phyloP scores from a whole-genome alignment of 306 rosid species.

The Albizia julibrissin region DNA sequence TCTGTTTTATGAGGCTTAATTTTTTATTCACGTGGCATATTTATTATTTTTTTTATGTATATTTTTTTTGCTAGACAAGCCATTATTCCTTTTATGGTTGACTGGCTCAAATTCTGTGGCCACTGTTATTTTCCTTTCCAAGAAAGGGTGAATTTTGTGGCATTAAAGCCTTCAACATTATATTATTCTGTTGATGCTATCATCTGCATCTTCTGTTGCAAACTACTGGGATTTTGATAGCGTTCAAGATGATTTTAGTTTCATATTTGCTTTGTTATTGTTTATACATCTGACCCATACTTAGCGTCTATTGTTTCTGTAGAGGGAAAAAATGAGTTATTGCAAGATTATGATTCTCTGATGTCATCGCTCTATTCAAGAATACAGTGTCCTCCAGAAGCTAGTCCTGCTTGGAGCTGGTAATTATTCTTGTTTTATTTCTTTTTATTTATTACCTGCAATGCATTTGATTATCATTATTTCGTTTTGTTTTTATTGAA shows the following conservation, averaged over 20 bases:
- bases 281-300: conserved; percentile 12
- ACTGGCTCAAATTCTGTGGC: background rate
- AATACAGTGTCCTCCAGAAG: conserved; percentile 78
- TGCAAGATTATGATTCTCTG: conserved; percentile 35
- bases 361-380: conserved; percentile 54
- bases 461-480: background rate
- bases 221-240: background rate
- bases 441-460: background rate
- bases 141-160: background rate
- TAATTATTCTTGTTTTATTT: conserved; percentile 33
- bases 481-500: background rate
- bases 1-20: background rate
- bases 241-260: conserved; percentile 1
- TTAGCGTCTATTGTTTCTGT: conserved; percentile 27
- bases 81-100: background rate
- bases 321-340: conserved; percentile 43
- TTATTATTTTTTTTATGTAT: background rate
- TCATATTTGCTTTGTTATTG: background rate
- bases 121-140: background rate
- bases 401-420: conserved; percentile 91
- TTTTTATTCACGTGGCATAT: background rate
- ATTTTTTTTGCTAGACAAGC: background rate
- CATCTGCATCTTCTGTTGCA: background rate
- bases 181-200: background rate
- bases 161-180: background rate